phyloP scores from a whole-genome alignment of 2,329 filamentous ascomycete genomes.

The Aspergillus ruber region DNA sequence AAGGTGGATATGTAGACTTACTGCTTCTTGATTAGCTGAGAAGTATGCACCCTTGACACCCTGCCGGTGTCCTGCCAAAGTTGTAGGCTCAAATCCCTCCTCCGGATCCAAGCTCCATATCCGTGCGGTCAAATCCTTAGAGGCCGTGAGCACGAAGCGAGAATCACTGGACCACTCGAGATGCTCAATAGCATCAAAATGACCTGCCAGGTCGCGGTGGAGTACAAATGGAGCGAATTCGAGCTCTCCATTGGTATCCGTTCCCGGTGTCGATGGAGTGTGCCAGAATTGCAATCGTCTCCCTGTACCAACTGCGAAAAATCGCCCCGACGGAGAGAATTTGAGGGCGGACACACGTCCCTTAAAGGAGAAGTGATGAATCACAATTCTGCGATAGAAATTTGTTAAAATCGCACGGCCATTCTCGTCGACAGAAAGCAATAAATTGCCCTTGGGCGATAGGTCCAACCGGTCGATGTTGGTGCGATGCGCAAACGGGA shows the following conservation, averaged over 20 bases:
- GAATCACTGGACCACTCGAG: conserved; percentile 97
- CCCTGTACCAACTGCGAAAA: conserved; percentile 85
- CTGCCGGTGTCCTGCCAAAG: conserved; percentile 84
- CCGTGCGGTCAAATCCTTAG: conserved; percentile 83
- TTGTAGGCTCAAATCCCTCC: conserved; percentile 82
- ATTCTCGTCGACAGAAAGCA: conserved; percentile 90
- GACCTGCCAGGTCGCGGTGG: conserved; percentile 77
- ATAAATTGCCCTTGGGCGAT: conserved; percentile 81
- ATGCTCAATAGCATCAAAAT: conserved; percentile 78
- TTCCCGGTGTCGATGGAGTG: conserved; percentile 81
- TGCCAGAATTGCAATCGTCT: conserved; percentile 92
- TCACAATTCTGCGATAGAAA: conserved; percentile 72
- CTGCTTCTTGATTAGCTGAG: conserved; percentile 80
- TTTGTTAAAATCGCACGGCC: conserved; percentile 91
- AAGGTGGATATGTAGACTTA: conserved; percentile 21
- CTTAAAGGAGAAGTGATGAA: conserved; percentile 96
- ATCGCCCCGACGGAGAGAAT: conserved; percentile 83
- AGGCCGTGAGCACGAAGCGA: conserved; percentile 85
- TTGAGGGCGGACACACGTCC: conserved; percentile 73
- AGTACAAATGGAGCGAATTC: conserved; percentile 93
- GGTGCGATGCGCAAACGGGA: conserved; percentile 77
- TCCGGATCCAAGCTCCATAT: conserved; percentile 92
- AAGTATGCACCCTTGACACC: conserved; percentile 95
- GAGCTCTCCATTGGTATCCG: conserved; percentile 69
- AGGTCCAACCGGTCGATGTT: conserved; percentile 87